phyloP scores from a whole-genome alignment of 164 flowering plant species.

The Stephania japonica region DNA sequence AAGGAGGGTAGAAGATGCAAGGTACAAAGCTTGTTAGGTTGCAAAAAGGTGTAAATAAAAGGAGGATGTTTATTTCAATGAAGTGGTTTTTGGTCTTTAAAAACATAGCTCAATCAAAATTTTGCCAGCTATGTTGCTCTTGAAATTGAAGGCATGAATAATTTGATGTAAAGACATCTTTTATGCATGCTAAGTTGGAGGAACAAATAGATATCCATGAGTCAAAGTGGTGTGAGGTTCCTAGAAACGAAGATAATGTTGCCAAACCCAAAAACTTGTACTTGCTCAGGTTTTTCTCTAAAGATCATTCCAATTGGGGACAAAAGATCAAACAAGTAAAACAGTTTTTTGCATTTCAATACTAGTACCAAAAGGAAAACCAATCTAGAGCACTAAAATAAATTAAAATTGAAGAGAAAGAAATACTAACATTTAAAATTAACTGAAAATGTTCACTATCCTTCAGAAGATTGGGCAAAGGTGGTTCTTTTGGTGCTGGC shows the following conservation, averaged over 20 bases:
- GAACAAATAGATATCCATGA: too few species aligned
- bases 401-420: neutral
- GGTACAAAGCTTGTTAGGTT: too few species aligned
- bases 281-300: neutral
- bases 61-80: too few species aligned
- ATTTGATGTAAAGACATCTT: too few species aligned
- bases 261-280: neutral
- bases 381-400: neutral
- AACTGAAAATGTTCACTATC: conserved; percentile 58
- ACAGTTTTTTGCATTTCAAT: neutral
- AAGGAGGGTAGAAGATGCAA: too few species aligned
- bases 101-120: too few species aligned
- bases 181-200: too few species aligned
- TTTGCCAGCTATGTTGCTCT: too few species aligned
- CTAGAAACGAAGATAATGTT: neutral
- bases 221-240: too few species aligned
- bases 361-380: neutral
- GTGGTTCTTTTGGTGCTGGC: conserved; percentile 42
- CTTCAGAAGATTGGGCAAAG: conserved; percentile 60
- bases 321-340: neutral
- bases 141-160: too few species aligned
- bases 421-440: conserved; percentile 51
- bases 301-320: neutral
- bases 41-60: too few species aligned
- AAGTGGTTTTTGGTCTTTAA: too few species aligned